Evolutionary conservation across 257 asterid genomes (phyloP), one percentile per base, ranked within the genome.

Genomic region (Rauvolfia tetraphylla): DNA sequence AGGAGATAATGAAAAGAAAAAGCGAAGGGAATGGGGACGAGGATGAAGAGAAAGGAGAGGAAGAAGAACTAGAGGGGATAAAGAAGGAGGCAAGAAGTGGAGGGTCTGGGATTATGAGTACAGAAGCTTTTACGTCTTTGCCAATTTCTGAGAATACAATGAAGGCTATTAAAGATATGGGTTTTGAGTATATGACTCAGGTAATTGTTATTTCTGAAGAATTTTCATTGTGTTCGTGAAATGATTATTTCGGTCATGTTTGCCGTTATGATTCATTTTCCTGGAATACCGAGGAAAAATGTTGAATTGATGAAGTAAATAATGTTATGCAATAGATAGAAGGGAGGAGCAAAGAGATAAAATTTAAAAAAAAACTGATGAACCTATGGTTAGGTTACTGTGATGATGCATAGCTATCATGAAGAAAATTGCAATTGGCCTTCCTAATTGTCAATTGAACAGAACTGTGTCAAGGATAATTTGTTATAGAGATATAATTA

Each of bases 171-270:
- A 82, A 88, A 73, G 99, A 91, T 8, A 81, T 88, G 89, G 88
- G 89, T 2, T 93, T 95, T 79, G 77, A 85, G 83, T 84, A 82
- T 79, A 95, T 95, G 99, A 95, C 98, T 72, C 93, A 93, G 98
- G 99, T 95, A 84, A 53, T 51, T 27, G 56, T 17, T 53, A 33
- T 3, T 41, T 68, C 33, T 33, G 22, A 54, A 25, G 13, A 39
- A 36, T 0, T 66, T 20, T 66, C 38, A 2, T 53, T 53, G 59
- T 65, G 71, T 42, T 57, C 20, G 14, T 18, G 38, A 70, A 25
- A 44, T 69, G 54, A 18, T 12, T n/a, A 3, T 29, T 29, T 44
- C 39, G 54, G 27, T 33, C 69, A 27, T 48, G 31, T 72, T 51
- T 7, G 27, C 3, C 39, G 34, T 68, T 39, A 39, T 20, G 7